Conservation (phyloP, 1,284 basidiomycete species). For the Pseudomicrostroma phylloplanum region DNA sequence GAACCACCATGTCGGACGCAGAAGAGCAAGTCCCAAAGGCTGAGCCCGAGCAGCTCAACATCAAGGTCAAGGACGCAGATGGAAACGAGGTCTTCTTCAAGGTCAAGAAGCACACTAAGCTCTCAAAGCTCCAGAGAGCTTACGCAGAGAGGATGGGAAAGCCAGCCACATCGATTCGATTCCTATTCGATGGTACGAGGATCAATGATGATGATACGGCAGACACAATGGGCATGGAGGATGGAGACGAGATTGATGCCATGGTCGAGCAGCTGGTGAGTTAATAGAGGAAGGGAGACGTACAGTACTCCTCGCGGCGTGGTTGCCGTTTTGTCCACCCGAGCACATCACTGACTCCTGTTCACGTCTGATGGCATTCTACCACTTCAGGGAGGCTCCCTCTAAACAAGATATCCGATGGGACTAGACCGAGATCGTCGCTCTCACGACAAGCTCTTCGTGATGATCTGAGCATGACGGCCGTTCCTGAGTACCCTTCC, state of each 20-base stretch:
- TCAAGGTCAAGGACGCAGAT: slow-evolving; percentile 50
- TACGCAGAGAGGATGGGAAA: slow-evolving; percentile 92
- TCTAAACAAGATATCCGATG: no score
- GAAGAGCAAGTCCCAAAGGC: slow-evolving; percentile 41
- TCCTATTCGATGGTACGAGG: slow-evolving; percentile 48
- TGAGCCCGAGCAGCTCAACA: slow-evolving; percentile 49
- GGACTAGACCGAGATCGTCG: no score
- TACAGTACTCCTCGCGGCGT: no score
- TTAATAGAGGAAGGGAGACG: background rate
- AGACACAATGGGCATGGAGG: slow-evolving; percentile 47
- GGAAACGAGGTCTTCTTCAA: slow-evolving; percentile 96
- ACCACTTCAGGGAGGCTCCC: no score
- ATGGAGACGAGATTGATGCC: slow-evolving; percentile 49
- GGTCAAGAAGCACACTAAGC: slow-evolving; percentile 88
- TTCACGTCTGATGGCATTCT: no score
- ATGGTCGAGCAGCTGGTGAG: slow-evolving; percentile 48
- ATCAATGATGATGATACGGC: slow-evolving; percentile 49
- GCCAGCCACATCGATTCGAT: slow-evolving; percentile 48
- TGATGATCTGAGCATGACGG: no score
- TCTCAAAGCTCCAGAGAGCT: slow-evolving; percentile 85
- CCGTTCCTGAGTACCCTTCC: no score
- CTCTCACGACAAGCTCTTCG: no score
- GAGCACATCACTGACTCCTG: no score
- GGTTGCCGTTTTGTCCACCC: no score
- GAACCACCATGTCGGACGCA: slow-evolving; percentile 37